Conservation (phyloP, 2,329 filamentous ascomycete species). For the Colletotrichum sp. region DNA sequence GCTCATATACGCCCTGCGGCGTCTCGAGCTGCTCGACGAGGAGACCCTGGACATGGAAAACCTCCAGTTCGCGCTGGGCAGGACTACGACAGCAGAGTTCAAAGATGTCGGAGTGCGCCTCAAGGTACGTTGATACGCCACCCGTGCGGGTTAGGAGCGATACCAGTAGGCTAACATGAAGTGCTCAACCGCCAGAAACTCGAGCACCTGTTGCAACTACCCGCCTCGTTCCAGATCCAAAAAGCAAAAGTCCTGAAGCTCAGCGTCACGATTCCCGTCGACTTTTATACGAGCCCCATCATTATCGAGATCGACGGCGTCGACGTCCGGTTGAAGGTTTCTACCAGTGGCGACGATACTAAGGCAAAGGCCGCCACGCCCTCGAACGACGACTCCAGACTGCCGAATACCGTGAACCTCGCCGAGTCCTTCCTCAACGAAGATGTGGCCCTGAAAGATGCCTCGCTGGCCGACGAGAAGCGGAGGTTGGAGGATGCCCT, state of each 20-base stretch:
- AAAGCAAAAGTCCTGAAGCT: conserved; percentile 79
- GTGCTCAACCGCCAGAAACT: conserved; percentile 69
- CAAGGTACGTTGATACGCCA: conserved; percentile 48
- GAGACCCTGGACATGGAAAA: conserved; percentile 86
- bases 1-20: conserved; percentile 83
- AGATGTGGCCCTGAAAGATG: conserved; percentile 51
- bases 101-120: conserved; percentile 83
- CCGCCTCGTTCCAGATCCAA: conserved; percentile 71
- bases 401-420: conserved; percentile 75
- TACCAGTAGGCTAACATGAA: neutral
- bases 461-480: conserved; percentile 66
- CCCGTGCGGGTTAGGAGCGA: too few species aligned
- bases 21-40: conserved; percentile 85
- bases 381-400: conserved; percentile 32
- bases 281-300: conserved; percentile 87
- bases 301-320: conserved; percentile 82
- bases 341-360: conserved; percentile 34
- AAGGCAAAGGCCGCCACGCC: conserved; percentile 24
- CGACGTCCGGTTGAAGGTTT: conserved; percentile 69
- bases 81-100: conserved; percentile 83
- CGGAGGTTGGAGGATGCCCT: conserved; percentile 73
- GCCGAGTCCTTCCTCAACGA: conserved; percentile 74
- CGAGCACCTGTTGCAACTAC: conserved; percentile 74
- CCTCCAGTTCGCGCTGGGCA: conserved; percentile 82
- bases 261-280: conserved; percentile 83